Evolutionary conservation across 139 green algal genomes (phyloP).

Genomic region (Coelastrella sp.): DNA sequence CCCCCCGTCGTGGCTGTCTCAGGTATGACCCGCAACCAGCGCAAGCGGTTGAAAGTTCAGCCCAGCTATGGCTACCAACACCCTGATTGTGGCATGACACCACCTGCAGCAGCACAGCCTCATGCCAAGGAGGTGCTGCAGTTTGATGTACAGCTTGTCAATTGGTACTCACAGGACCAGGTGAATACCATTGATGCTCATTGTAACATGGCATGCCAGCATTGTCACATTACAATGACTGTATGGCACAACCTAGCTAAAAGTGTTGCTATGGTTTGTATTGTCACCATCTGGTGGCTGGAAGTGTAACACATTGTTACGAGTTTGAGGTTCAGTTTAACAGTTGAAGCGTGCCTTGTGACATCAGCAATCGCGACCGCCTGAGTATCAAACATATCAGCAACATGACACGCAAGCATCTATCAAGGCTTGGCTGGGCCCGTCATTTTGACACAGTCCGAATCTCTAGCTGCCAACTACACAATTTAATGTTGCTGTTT

Average conservation of each 20-base stretch:
- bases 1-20: neutral
- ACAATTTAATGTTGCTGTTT: neutral
- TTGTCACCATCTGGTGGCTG: too few species aligned
- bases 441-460: neutral
- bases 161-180: constrained; percentile 55
- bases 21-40: constrained; percentile 69
- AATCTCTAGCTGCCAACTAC: neutral
- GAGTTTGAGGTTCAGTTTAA: too few species aligned
- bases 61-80: constrained; percentile 79
- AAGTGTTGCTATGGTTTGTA: too few species aligned
- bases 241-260: too few species aligned
- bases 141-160: constrained; percentile 77
- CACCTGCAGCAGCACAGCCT: constrained; percentile 53
- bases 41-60: constrained; percentile 70
- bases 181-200: constrained; percentile 22
- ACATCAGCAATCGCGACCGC: too few species aligned
- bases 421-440: too few species aligned
- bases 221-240: too few species aligned
- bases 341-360: too few species aligned
- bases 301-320: too few species aligned
- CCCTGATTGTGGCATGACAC: constrained; percentile 69
- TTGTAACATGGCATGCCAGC: too few species aligned
- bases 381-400: too few species aligned
- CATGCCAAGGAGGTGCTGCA: constrained; percentile 49
- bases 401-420: too few species aligned